A percentile compares a stretch with the other conserved stretches of the same genome.
phyloP scores from a whole-genome alignment of 1,284 basidiomycete genomes.

The Sutorius eximius region DNA sequence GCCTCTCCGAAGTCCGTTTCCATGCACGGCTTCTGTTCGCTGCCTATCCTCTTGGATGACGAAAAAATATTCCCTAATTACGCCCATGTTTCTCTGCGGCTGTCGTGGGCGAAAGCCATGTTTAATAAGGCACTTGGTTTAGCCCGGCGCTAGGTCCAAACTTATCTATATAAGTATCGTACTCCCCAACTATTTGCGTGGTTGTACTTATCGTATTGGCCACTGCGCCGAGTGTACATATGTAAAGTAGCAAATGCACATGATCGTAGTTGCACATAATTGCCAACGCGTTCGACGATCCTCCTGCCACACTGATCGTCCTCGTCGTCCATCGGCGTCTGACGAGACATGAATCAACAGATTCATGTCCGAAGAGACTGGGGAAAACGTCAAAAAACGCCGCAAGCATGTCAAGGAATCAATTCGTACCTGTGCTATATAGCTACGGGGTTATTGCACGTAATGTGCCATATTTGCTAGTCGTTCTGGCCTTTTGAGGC shows the following conservation, averaged over 20 bases:
- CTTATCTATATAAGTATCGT: constrained; percentile 28
- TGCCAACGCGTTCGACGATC: constrained; percentile 12
- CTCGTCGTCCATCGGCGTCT: constrained; percentile 8
- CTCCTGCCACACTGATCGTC: constrained; percentile 23
- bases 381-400: too few species aligned
- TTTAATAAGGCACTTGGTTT: not conserved
- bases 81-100: constrained; percentile 11
- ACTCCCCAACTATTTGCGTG: constrained; percentile 4
- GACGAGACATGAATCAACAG: constrained; percentile 10
- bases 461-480: not conserved
- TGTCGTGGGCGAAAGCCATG: constrained; percentile 2
- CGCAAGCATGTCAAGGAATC: not conserved
- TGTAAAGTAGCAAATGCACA: constrained; percentile 6
- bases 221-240: not conserved
- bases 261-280: not conserved
- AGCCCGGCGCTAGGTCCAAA: constrained; percentile 21
- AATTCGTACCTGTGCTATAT: not conserved
- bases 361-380: constrained; percentile 17
- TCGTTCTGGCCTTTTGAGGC: not conserved
- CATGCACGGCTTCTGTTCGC: constrained; percentile 8
- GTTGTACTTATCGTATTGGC: not conserved
- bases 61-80: constrained; percentile 7
- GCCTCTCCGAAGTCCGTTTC: constrained; percentile 6
- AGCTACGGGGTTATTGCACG: not conserved
- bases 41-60: constrained; percentile 2